A percentile compares a stretch with the other conserved stretches of the same genome.
phyloP scores from a whole-genome alignment of 1,284 basidiomycete genomes.

The Afroboletus lepidellus region DNA sequence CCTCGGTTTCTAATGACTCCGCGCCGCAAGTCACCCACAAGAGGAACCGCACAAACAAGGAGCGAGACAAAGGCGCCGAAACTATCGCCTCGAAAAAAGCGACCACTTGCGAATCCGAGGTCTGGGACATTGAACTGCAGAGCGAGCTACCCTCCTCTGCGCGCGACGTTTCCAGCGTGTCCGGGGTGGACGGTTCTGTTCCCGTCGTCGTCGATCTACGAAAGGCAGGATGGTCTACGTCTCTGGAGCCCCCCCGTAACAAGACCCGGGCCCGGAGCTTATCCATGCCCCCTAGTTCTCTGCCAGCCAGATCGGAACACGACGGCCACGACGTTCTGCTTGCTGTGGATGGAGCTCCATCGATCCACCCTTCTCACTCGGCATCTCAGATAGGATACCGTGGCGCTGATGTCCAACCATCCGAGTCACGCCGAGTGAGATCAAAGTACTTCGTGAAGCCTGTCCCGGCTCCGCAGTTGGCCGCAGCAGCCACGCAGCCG shows the following conservation, averaged over 20 bases:
- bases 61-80: slow-evolving; percentile 2
- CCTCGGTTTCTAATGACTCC: slow-evolving; percentile 4
- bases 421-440: background rate
- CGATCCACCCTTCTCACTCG: slow-evolving; percentile 54
- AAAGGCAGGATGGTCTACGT: slow-evolving; percentile 23
- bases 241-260: background rate
- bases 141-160: slow-evolving; percentile 27
- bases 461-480: background rate
- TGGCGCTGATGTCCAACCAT: slow-evolving; percentile 2
- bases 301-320: background rate
- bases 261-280: background rate
- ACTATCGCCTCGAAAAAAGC: background rate
- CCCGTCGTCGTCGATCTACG: slow-evolving; percentile 25
- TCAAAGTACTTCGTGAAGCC: slow-evolving; percentile 25
- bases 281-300: background rate
- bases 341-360: slow-evolving; percentile 28
- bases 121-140: slow-evolving; percentile 67
- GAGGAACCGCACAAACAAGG: slow-evolving; percentile 5
- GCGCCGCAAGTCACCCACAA: background rate
- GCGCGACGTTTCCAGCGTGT: slow-evolving; percentile 11
- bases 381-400: slow-evolving; percentile 42
- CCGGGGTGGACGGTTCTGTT: slow-evolving; percentile 8
- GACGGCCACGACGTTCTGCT: background rate
- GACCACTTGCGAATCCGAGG: slow-evolving; percentile 41
- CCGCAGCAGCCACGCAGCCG: background rate